Percentiles rank a stretch among this genome's conserved stretches.
These are phyloP conservation scores for Podospora appendiculata DNA, from an alignment of 495 filamentous ascomycete genomes.

Conservation along the genomic window DNA sequence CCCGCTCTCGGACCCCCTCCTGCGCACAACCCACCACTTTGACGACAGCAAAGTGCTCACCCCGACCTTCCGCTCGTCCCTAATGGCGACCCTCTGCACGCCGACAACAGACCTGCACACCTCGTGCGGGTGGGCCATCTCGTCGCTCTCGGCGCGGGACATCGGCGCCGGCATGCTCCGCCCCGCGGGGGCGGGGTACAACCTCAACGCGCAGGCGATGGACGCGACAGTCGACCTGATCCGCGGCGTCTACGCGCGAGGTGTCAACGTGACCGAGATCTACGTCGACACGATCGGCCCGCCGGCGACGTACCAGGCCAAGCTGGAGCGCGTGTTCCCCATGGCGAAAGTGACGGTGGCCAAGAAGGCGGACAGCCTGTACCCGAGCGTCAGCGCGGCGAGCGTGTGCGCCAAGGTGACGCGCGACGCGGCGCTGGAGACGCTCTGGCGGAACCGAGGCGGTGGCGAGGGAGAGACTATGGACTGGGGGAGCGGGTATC, in stretches of 20 bases:
- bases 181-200: constrained; percentile 56
- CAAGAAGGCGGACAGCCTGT: constrained; percentile 92
- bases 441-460: constrained; percentile 24
- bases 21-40: constrained; percentile 72
- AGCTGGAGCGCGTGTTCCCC: constrained; percentile 78
- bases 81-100: constrained; percentile 72
- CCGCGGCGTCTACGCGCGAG: constrained; percentile 58
- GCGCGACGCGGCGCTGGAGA: constrained; percentile 77
- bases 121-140: constrained; percentile 75
- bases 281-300: constrained; percentile 94
- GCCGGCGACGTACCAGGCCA: constrained; percentile 72
- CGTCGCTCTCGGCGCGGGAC: constrained; percentile 74
- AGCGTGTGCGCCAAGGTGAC: constrained; percentile 95
- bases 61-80: constrained; percentile 57
- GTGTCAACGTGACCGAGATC: constrained; percentile 77
- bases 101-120: constrained; percentile 52
- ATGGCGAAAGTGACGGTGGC: constrained; percentile 74
- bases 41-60: constrained; percentile 89
- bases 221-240: constrained; percentile 90
- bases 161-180: constrained; percentile 76
- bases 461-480: constrained; percentile 12
- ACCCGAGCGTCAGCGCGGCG: constrained; percentile 88
- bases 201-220: constrained; percentile 96
- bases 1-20: constrained; percentile 57
- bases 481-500: constrained; percentile 88